Evolutionary conservation across 2,329 filamentous ascomycete species (phyloP), one percentile per base, ranked within the genome.

Genomic region (Paraconiothyrium brasiliense): DNA sequence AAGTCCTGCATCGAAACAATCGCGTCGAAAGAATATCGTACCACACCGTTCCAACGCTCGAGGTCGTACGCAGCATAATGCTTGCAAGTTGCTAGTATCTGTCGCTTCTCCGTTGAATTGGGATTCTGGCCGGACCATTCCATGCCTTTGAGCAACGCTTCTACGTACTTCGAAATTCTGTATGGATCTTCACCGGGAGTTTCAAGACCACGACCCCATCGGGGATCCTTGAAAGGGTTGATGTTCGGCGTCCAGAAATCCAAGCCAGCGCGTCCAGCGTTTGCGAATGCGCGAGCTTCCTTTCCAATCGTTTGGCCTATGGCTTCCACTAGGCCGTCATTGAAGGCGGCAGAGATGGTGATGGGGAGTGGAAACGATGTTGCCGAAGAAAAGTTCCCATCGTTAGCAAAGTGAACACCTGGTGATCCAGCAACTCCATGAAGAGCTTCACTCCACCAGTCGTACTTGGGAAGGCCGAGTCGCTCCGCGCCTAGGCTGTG

Each of bases 361-460:
- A 91, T 89, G 0, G 89, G 88, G 71, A 86, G 84, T 0, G 89
- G 88, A 68, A 91, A 91, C 0, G 85, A 87, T 0, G 89, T 91
- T 0, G 89, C 86, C 69, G 85, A 86, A 64, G 81, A 85, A 71
- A 84, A 91, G 11, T 84, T 76, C 2, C 84, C 85, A 3, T 44
- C 30, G 20, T n/a, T 9, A 13, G 77, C 78, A 72, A 87, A 89
- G 32, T 83, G 80, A 7, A 86, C 85, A 0, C 87, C 87, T 0
- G 84, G 84, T 22, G 82, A 83, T 5, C 65, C 71, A 4, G 84
- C 87, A 0, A 90, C 80, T 1, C 89, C 89, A 68, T 90, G 89
- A 0, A 90, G 82, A 1, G 85, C 87, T 72, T 88, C 86, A 49
- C 78, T 84, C 88, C 87, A 74, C 70, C 70, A 73, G 41, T 58